Conservation (phyloP, 495 filamentous ascomycete species). For the Aspergillus carlsbadensis region DNA sequence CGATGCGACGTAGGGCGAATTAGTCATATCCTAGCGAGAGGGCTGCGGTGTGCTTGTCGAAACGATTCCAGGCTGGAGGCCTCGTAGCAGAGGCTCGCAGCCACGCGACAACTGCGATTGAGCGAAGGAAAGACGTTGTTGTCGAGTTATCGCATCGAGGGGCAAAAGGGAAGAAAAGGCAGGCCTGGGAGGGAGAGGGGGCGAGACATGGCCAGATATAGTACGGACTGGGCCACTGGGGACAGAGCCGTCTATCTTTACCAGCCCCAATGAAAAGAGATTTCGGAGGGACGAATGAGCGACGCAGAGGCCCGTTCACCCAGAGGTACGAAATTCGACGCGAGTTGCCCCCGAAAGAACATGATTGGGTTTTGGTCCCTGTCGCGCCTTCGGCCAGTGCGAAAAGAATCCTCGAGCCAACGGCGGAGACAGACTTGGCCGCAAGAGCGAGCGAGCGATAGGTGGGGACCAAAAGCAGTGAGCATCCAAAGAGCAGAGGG, state of each 20-base stretch:
- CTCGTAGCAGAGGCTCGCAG: slow-evolving; percentile 23
- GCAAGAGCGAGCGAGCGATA: slow-evolving; percentile 16
- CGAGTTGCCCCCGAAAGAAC: slow-evolving; percentile 9
- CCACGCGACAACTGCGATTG: slow-evolving; percentile 17
- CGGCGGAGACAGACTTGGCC: slow-evolving; percentile 18
- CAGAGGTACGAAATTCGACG: slow-evolving; percentile 2
- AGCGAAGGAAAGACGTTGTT: slow-evolving; percentile 1
- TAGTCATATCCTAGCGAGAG: slow-evolving; percentile 17
- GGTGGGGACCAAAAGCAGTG: slow-evolving; percentile 7
- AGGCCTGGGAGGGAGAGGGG: slow-evolving; percentile 10
- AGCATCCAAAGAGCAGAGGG: slow-evolving; percentile 10
- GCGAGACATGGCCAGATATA: slow-evolving; percentile 21
- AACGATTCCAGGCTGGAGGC: slow-evolving; percentile 9
- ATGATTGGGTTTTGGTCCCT: slow-evolving; percentile 16
- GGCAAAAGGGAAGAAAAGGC: slow-evolving; percentile 4
- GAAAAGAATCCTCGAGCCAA: slow-evolving; percentile 15
- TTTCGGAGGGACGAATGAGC: slow-evolving; percentile 8
- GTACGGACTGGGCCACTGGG: slow-evolving; percentile 6
- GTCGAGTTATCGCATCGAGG: slow-evolving; percentile 12
- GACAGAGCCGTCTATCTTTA: not conserved
- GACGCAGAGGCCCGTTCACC: slow-evolving; percentile 21
- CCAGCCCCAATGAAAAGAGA: slow-evolving; percentile 14
- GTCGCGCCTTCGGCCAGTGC: slow-evolving; percentile 5
- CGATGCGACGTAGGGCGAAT: slow-evolving; percentile 5
- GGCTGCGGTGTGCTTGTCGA: not conserved